Conservation (phyloP, 257 asterid species). For the Mitragyna speciosa region DNA sequence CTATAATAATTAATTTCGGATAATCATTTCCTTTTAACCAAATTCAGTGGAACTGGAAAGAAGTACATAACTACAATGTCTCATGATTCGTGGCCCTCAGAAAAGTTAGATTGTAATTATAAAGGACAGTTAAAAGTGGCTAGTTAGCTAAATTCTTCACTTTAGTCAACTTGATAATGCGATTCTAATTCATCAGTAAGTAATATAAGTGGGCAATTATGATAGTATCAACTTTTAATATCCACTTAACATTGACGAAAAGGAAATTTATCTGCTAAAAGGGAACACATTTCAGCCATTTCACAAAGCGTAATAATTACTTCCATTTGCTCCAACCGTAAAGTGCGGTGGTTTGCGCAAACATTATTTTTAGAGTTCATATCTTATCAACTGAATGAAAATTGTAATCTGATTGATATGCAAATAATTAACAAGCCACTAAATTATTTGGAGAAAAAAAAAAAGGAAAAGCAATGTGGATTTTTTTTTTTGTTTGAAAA, state of each 20-base stretch:
- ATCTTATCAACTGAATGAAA: not conserved
- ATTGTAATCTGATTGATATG: not conserved
- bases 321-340: no score
- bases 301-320: no score
- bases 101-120: not conserved
- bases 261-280: slow-evolving; percentile 24
- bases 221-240: slow-evolving; percentile 26
- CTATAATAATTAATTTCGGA: not conserved
- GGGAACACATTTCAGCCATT: no score
- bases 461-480: not conserved
- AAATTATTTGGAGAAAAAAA: not conserved
- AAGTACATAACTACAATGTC: slow-evolving; percentile 7
- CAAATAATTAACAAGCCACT: not conserved
- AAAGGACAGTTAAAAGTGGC: slow-evolving; percentile 19
- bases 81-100: slow-evolving; percentile 5
- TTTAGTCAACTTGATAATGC: slow-evolving; percentile 17
- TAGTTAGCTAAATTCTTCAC: slow-evolving; percentile 12
- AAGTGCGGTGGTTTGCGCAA: not conserved
- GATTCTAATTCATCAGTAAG: slow-evolving; percentile 24
- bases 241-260: slow-evolving; percentile 23
- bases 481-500: not conserved
- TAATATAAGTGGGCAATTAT: slow-evolving; percentile 38
- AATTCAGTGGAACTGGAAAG: slow-evolving; percentile 7
- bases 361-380: not conserved
- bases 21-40: not conserved